phyloP scores from a whole-genome alignment of 2,329 filamentous ascomycete species.

The Arthrobotrys conoides region DNA sequence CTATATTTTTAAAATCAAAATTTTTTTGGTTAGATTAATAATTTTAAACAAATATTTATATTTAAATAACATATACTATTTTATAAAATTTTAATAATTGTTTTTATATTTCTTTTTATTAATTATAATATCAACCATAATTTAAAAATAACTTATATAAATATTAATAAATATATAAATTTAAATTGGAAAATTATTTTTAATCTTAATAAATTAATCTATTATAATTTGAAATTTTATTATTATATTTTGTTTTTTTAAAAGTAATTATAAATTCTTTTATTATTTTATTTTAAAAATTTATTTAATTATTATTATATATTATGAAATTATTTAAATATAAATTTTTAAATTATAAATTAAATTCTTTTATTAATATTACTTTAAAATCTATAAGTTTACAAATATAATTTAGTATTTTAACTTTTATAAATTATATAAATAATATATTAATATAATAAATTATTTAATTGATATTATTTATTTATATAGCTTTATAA shows the following conservation, averaged over 20 bases:
- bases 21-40: too few species aligned
- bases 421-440: not conserved
- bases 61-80: too few species aligned
- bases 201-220: slow-evolving; percentile 1
- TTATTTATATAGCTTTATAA: not conserved
- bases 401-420: slow-evolving; percentile 2
- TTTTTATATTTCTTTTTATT: too few species aligned
- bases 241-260: not conserved
- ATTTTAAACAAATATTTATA: too few species aligned
- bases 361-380: slow-evolving; percentile 16
- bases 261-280: slow-evolving; percentile 19
- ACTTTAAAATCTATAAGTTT: not conserved
- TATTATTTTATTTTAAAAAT: slow-evolving; percentile 22
- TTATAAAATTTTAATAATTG: too few species aligned
- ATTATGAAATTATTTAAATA: slow-evolving; percentile 3
- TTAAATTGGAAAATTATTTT: not conserved
- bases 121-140: too few species aligned
- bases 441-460: not conserved
- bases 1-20: too few species aligned
- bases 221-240: not conserved
- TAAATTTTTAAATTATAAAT: slow-evolving; percentile 20
- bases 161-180: too few species aligned
- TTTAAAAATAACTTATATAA: too few species aligned
- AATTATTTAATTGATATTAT: not conserved
- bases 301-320: not conserved